Evolutionary conservation across 495 filamentous ascomycete species (phyloP).

Genomic region (Penicillium silybi): DNA sequence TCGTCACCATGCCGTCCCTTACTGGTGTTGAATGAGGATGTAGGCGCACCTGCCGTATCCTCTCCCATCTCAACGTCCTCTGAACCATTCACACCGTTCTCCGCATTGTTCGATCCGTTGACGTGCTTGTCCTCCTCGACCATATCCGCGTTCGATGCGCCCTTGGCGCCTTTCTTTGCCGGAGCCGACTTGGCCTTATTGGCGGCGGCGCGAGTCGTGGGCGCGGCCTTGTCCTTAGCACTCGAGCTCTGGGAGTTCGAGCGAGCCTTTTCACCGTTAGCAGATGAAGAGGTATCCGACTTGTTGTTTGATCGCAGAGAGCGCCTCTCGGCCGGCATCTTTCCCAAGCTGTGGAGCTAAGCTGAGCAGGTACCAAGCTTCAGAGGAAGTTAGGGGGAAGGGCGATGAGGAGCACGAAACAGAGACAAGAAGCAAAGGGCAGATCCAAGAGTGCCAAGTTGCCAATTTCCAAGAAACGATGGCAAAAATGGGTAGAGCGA

Average conservation of each 20-base stretch:
- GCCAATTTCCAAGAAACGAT: conserved; percentile 17
- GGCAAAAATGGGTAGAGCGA: conserved; percentile 19
- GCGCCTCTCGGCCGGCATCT: conserved; percentile 55
- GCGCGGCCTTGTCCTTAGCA: conserved; percentile 47
- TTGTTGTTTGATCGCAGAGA: conserved; percentile 56
- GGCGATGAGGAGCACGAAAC: conserved; percentile 13
- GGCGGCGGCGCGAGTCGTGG: conserved; percentile 41
- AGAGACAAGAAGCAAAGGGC: conserved; percentile 18
- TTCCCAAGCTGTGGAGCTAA: conserved; percentile 38
- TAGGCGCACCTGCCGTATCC: conserved; percentile 58
- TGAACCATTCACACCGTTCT: conserved; percentile 70
- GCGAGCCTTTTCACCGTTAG: conserved; percentile 53
- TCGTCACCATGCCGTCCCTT: conserved; percentile 74
- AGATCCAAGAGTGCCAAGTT: conserved; percentile 17
- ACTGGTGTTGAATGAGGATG: conserved; percentile 49
- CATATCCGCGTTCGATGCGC: conserved; percentile 44
- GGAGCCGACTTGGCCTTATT: conserved; percentile 48
- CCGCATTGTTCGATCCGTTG: conserved; percentile 67
- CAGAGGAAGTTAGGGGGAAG: conserved; percentile 26
- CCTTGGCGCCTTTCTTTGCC: conserved; percentile 51
- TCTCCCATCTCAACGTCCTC: conserved; percentile 83
- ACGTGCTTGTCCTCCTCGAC: conserved; percentile 58
- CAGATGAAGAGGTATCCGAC: conserved; percentile 51
- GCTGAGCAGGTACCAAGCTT: conserved; percentile 31
- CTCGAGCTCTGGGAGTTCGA: conserved; percentile 50